phyloP scores from a whole-genome alignment of 2,329 filamentous ascomycete species.

The Fusarium scirpi region DNA sequence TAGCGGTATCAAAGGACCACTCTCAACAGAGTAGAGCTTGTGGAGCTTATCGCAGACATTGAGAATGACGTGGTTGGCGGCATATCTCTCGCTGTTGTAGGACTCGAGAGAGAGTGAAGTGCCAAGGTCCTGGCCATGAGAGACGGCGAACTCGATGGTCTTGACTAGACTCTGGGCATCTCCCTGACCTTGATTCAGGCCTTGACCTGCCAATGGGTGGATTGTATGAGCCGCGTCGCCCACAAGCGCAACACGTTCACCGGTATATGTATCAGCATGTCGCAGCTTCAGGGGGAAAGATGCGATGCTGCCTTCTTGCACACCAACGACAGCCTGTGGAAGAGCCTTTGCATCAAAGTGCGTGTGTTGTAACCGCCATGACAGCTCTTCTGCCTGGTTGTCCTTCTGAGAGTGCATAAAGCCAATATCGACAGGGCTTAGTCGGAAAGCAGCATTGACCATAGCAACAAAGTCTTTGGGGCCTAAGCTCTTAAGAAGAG shows the following conservation, averaged over 20 bases:
- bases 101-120: constrained; percentile 80
- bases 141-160: constrained; percentile 80
- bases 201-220: constrained; percentile 94
- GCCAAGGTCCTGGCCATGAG: constrained; percentile 89
- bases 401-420: constrained; percentile 78
- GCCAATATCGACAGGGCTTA: constrained; percentile 80
- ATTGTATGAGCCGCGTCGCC: constrained; percentile 96
- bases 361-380: constrained; percentile 85
- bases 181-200: constrained; percentile 91
- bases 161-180: constrained; percentile 84
- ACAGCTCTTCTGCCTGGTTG: constrained; percentile 78
- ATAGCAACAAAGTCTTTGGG: constrained; percentile 81
- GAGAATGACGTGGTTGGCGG: constrained; percentile 81
- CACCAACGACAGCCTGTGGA: constrained; percentile 74
- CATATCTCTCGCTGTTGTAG: constrained; percentile 85
- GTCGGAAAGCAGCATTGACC: constrained; percentile 93
- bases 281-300: constrained; percentile 92
- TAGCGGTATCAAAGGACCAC: constrained; percentile 82
- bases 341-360: constrained; percentile 63
- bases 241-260: constrained; percentile 89
- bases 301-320: constrained; percentile 84
- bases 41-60: constrained; percentile 91
- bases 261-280: constrained; percentile 93
- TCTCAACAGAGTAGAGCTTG: constrained; percentile 86
- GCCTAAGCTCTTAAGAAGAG: constrained; percentile 80